Evolutionary conservation across 129 eudicot genomes (phyloP).

Genomic region (Artemisia annua): DNA sequence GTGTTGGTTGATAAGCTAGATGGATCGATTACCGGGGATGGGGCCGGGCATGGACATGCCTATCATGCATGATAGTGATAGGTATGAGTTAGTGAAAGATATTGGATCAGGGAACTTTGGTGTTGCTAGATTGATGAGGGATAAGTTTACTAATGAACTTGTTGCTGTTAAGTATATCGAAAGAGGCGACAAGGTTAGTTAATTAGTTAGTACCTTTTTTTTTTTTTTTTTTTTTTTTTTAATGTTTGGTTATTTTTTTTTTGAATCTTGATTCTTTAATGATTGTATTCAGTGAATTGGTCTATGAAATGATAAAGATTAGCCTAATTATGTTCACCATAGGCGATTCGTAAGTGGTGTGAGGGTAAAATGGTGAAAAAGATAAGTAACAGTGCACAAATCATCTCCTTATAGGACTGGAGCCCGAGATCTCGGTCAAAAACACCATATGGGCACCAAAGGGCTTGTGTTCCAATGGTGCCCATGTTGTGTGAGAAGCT

Average conservation of each 20-base stretch:
- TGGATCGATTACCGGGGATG: slow-evolving; percentile 48
- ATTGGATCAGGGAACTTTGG: slow-evolving; percentile 82
- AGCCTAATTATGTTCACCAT: too few species aligned
- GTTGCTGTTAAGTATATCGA: slow-evolving; percentile 95
- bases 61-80: slow-evolving; percentile 86
- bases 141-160: slow-evolving; percentile 72
- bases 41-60: slow-evolving; percentile 86
- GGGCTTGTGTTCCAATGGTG: too few species aligned
- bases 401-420: too few species aligned
- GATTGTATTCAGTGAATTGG: too few species aligned
- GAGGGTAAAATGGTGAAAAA: too few species aligned
- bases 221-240: neutral
- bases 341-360: too few species aligned
- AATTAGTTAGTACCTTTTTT: neutral
- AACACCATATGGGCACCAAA: too few species aligned
- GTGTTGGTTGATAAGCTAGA: neutral
- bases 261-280: neutral
- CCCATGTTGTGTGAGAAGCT: too few species aligned
- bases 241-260: neutral
- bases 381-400: too few species aligned
- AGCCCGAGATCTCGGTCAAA: too few species aligned
- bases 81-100: slow-evolving; percentile 66
- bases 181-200: slow-evolving; percentile 90
- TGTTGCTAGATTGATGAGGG: slow-evolving; percentile 84
- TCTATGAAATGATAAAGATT: too few species aligned